Conservation (phyloP, 2,329 filamentous ascomycete species). For the Fusarium buxicola region DNA sequence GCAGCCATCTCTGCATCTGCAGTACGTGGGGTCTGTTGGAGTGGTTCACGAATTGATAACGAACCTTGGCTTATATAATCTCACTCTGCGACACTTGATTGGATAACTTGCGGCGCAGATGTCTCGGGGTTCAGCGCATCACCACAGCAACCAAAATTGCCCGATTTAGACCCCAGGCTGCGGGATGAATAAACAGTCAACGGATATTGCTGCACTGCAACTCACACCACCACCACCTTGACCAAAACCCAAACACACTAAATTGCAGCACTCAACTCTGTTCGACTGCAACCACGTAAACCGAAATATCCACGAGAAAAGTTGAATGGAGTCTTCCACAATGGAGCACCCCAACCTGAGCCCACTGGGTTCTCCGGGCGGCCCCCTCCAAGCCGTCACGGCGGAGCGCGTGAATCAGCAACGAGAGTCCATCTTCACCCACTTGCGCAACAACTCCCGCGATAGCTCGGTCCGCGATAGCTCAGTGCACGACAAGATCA, state of each 20-base stretch:
- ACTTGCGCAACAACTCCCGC: constrained; percentile 56
- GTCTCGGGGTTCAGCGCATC: constrained; percentile 5
- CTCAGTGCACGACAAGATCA: constrained; percentile 74
- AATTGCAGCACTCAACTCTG: constrained; percentile 28
- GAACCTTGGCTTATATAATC: too few relatives aligned
- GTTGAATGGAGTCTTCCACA: neutral
- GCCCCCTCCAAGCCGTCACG: constrained; percentile 70
- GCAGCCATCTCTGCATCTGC: too few relatives aligned
- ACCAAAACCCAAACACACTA: constrained; percentile 28
- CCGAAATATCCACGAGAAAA: neutral
- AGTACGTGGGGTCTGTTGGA: too few relatives aligned
- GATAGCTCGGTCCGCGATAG: constrained; percentile 72
- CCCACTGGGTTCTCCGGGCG: constrained; percentile 65
- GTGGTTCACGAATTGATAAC: too few relatives aligned
- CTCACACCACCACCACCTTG: constrained; percentile 15
- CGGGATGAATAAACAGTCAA: constrained; percentile 44
- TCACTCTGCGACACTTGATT: too few relatives aligned
- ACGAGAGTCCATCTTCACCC: constrained; percentile 53
- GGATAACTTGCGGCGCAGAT: too few relatives aligned
- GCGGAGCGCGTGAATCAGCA: constrained; percentile 72
- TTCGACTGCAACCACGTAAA: constrained; percentile 18
- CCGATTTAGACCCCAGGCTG: constrained; percentile 28
- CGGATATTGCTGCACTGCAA: neutral
- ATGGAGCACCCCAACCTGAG: constrained; percentile 53
- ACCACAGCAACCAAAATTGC: constrained; percentile 37